These are phyloP conservation scores for Gaertneriomyces sp. DNA, from an alignment of 192 early-diverging fungal species.

Conservation along the genomic window DNA sequence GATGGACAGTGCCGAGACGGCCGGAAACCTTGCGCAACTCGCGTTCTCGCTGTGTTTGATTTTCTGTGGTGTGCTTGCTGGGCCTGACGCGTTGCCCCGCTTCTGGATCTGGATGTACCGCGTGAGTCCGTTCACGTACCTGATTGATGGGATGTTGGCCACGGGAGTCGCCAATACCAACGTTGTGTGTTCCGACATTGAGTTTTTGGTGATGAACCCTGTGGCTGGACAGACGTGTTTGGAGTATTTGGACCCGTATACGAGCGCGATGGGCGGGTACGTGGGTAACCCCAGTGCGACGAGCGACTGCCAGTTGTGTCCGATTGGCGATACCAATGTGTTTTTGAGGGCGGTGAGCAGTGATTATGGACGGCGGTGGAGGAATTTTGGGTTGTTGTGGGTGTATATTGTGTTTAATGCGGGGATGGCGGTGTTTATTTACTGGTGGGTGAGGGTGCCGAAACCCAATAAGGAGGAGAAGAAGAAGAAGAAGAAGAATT, in stretches of 20 bases:
- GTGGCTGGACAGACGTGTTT: conserved; percentile 60
- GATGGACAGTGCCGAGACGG: conserved; percentile 12
- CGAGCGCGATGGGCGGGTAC: conserved; percentile 54
- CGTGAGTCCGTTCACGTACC: conserved; percentile 63
- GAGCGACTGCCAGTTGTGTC: conserved; percentile 60
- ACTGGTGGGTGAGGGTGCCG: too few species aligned
- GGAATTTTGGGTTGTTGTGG: conserved; percentile 64
- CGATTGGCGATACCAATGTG: conserved; percentile 53
- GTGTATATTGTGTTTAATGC: conserved; percentile 50
- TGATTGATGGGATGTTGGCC: conserved; percentile 49
- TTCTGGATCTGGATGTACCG: conserved; percentile 77
- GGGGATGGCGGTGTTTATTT: too few species aligned
- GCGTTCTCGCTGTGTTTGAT: conserved; percentile 16
- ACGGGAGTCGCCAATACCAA: conserved; percentile 51
- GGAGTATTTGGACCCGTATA: conserved; percentile 49
- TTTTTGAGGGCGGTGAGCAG: conserved; percentile 52
- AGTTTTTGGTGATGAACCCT: conserved; percentile 55
- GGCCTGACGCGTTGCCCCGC: conserved; percentile 46
- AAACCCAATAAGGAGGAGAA: too few species aligned
- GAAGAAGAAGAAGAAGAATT: too few species aligned
- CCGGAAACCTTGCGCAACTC: conserved; percentile 10
- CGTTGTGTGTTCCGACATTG: conserved; percentile 45
- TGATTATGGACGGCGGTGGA: conserved; percentile 59
- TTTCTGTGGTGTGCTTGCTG: conserved; percentile 4
- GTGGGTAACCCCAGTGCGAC: conserved; percentile 51